Percentiles rank a stretch among this genome's conserved stretches.
Conservation (phyloP, 768 basidiomycete genomes). For the Melanogaster broomeanus region DNA sequence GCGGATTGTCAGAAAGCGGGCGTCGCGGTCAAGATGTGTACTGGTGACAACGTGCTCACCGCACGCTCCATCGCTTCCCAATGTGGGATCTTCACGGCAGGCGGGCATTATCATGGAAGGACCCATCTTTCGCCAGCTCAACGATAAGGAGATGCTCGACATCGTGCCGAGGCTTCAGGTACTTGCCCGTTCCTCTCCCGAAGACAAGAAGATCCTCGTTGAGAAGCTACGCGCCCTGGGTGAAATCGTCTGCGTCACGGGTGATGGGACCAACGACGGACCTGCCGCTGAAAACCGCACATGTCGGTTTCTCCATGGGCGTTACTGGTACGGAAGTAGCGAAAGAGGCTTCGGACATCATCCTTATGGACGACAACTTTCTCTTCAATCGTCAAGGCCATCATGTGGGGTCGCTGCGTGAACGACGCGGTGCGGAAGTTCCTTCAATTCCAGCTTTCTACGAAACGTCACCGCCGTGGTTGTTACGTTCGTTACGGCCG, state of each 20-base stretch:
- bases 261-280: conserved; percentile 98
- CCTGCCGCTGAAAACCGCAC: conserved; percentile 93
- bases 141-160: conserved; percentile 67
- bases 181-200: conserved; percentile 94
- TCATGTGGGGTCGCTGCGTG: conserved; percentile 99
- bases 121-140: conserved; percentile 84
- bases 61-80: conserved; percentile 97
- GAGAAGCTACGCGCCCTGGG: conserved; percentile 82
- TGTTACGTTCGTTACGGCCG: conserved; percentile 89
- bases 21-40: conserved; percentile 97
- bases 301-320: conserved; percentile 98
- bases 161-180: conserved; percentile 92
- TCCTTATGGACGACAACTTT: conserved; percentile 99
- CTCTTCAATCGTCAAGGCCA: conserved; percentile 92
- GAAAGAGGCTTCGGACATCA: conserved; percentile 98
- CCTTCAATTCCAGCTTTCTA: conserved; percentile 92
- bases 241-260: conserved; percentile 93
- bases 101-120: conserved; percentile 99
- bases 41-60: conserved; percentile 94
- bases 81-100: conserved; percentile 92
- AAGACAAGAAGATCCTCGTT: conserved; percentile 93
- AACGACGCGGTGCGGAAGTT: conserved; percentile 98
- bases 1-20: conserved; percentile 85
- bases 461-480: conserved; percentile 95
- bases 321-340: conserved; percentile 97